Base-by-base conservation (phyloP, 768 basidiomycete genomes). In the Rhizopogon vinicolor region DNA sequence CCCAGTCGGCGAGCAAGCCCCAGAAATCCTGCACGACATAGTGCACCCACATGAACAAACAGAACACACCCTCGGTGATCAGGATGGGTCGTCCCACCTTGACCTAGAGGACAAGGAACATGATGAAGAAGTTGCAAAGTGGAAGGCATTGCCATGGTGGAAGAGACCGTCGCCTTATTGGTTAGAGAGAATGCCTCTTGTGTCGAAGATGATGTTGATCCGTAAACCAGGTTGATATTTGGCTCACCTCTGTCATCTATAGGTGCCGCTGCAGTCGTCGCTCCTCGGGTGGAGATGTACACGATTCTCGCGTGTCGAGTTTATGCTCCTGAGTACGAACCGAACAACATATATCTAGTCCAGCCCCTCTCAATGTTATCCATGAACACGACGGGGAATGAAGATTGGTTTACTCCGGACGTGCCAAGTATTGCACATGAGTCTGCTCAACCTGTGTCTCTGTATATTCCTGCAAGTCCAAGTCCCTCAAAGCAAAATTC, bases 261-360 rank as follows among this genome's bases (percentile, higher is more conserved):
- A 7, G 84, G 81, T 3, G 75, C 71, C 64, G 68, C 82, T 3
- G 74, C 83, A 2, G 81, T 84, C 0, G 62, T 86, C 7, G 90
- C 89, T 0, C 87, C 91, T 7, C 80, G 81, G 45, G 78, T 92
- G 45, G 86, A 90, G 65, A 72, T 93, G 43, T 89, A 84, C 68
- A 89, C 86, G n/a, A 66, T 77, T 22, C 81, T 92, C 10, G 87
- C 77, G 18, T 93, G 91, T 65, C 77, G 76, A n/a, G 77, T 78
- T 13, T 80, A 83, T 63, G 85, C 75, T 60, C 86, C 87, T 4
- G 74, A 84, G 75, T 65, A 79, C 77, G n/a, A 56, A 41, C 19
- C 41, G 7, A 33, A 61, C 35, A 7, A 33, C 25, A 13, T 14
- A 22, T 13, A 14, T 28, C 33, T 50, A 35, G 41, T 51, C 3